Base-by-base conservation (phyloP, 2,329 filamentous ascomycete species). In the Pyrenophora graminea region DNA sequence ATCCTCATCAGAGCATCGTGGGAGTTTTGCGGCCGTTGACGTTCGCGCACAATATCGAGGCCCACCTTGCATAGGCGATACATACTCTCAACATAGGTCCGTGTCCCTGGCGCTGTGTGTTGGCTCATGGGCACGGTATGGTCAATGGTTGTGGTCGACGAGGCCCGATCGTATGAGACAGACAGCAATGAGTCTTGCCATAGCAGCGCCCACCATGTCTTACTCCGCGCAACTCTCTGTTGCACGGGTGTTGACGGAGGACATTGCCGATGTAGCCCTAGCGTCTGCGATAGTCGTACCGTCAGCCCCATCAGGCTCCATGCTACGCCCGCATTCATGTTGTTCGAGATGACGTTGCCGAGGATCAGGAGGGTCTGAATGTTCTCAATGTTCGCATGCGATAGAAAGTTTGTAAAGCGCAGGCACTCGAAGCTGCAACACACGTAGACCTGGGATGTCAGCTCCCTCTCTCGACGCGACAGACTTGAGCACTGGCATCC, bases 361-460 rank as follows among this genome's bases (percentile, higher is more conserved):
- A 86, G 83, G 10, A 86, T 81, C 3, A 86, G 70, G 18, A 86
- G 74, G 0, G 83, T 83, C 63, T 86, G 82, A 32, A 86, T 84
- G 36, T 80, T 83, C 55, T 85, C 82, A 31, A 85, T 72, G 3
- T 80, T 83, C 23, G 83, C 81, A 51, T 84, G 81, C 0, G 84
- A 85, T 6, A 86, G 65, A 64, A 85, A 86, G 57, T 86, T 86
- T 19, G 81, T 84, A 69, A 85, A 83, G 15, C 84, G 80, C 21
- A 86, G 74, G 61, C 83, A 85, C 65, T 86, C 84, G 55, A 86
- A 85, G 41, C 82, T 83, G 68, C 84, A 86, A 70, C 84, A 86
- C 4, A 85, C 78, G 66, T 85, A 86, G 25, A 86, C 84, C 62
- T 85, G 83, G 8, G 84, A 86, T 6, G 83, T 85, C 59, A 86